Percentiles rank a stretch among this genome's conserved stretches.
Conservation (phyloP, 805 yeast species). For the Saturnispora zaruensis region DNA sequence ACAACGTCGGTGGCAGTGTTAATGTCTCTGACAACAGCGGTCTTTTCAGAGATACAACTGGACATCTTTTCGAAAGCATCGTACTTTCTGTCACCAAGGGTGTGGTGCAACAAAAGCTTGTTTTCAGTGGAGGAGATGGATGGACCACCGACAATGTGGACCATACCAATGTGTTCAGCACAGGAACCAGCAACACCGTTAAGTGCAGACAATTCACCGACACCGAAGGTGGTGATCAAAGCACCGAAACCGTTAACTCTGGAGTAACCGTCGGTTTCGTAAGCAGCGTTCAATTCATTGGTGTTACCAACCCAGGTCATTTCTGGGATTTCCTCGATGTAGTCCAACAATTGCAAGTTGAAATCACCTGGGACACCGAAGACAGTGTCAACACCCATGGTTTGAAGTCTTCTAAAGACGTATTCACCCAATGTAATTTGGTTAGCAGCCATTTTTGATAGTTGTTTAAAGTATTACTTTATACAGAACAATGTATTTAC, state of each 20-base stretch:
- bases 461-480: neutral
- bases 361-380: constrained; percentile 82
- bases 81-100: constrained; percentile 77
- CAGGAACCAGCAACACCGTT: constrained; percentile 84
- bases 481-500: neutral
- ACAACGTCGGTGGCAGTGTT: constrained; percentile 59
- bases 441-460: neutral
- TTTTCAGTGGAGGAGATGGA: constrained; percentile 64
- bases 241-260: constrained; percentile 71
- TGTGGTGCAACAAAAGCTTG: constrained; percentile 70
- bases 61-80: constrained; percentile 76
- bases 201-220: constrained; percentile 77
- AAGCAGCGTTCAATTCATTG: constrained; percentile 83
- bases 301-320: constrained; percentile 88
- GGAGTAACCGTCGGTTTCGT: constrained; percentile 84
- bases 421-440: constrained; percentile 64
- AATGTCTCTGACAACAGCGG: constrained; percentile 56
- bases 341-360: constrained; percentile 63
- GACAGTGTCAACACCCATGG: constrained; percentile 60
- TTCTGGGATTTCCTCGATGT: constrained; percentile 65
- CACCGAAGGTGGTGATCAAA: constrained; percentile 80
- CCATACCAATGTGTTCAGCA: constrained; percentile 81
- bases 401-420: constrained; percentile 69
- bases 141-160: constrained; percentile 84
- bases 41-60: constrained; percentile 57